Evolutionary conservation across 2,329 filamentous ascomycete genomes (phyloP).

Genomic region (Hypoxylon sp.): DNA sequence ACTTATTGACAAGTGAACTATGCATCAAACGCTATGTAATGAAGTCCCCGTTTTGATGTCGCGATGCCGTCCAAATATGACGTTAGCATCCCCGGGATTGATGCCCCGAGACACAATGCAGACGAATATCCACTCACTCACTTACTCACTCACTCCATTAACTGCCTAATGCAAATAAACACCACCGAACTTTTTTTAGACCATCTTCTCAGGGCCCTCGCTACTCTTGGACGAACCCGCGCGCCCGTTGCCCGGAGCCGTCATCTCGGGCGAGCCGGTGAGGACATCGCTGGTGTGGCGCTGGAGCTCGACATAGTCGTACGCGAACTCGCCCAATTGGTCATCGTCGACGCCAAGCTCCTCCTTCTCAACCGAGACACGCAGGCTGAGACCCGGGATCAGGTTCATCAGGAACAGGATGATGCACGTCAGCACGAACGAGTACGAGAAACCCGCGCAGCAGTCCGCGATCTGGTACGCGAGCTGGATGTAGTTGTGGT

Average conservation of each 20-base stretch:
- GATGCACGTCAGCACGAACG: constrained; percentile 76
- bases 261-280: constrained; percentile 20
- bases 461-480: constrained; percentile 80
- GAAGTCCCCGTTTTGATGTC: constrained; percentile 14
- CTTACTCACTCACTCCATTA: not conserved
- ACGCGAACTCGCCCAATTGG: constrained; percentile 86
- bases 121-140: not conserved
- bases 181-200: constrained; percentile 29
- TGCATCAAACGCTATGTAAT: constrained; percentile 24
- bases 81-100: not conserved
- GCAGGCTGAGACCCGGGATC: constrained; percentile 78
- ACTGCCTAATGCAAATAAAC: not conserved
- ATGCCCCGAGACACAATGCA: constrained; percentile 6
- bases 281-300: constrained; percentile 70
- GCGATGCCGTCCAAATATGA: constrained; percentile 9
- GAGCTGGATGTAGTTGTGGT: constrained; percentile 78
- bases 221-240: constrained; percentile 49
- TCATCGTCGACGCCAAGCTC: constrained; percentile 79
- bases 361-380: constrained; percentile 76
- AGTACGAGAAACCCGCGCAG: constrained; percentile 74
- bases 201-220: constrained; percentile 49
- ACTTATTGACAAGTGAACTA: constrained; percentile 11
- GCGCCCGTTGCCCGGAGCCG: constrained; percentile 33
- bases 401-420: constrained; percentile 80
- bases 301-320: constrained; percentile 82